phyloP scores from a whole-genome alignment of 805 yeast species.

The Wickerhamomyces chambardii region DNA sequence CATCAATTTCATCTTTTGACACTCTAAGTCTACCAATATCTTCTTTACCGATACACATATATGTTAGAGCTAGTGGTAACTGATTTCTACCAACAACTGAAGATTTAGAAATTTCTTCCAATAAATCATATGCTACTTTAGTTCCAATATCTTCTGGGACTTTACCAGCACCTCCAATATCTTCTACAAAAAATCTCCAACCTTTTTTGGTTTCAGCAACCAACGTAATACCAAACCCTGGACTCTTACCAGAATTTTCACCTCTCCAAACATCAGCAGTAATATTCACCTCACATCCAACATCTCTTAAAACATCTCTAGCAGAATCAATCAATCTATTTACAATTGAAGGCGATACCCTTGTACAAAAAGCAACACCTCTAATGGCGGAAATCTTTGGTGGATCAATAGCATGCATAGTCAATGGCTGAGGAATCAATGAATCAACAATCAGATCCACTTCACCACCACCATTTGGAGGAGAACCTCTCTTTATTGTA shows the following conservation, averaged over 20 bases:
- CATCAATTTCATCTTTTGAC: slow-evolving; percentile 70
- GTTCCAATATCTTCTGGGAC: slow-evolving; percentile 90
- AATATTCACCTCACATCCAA: slow-evolving; percentile 86
- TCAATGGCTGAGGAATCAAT: slow-evolving; percentile 76
- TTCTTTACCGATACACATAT: slow-evolving; percentile 91
- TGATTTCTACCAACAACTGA: slow-evolving; percentile 75
- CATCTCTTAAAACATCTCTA: slow-evolving; percentile 59
- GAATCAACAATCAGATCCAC: slow-evolving; percentile 82
- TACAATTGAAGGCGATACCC: slow-evolving; percentile 92
- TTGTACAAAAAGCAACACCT: slow-evolving; percentile 92
- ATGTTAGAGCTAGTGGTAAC: slow-evolving; percentile 56
- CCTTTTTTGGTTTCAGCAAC: slow-evolving; percentile 84
- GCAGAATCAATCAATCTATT: slow-evolving; percentile 88
- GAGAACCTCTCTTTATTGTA: slow-evolving; percentile 83
- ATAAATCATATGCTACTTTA: slow-evolving; percentile 61
- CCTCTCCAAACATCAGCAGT: slow-evolving; percentile 98
- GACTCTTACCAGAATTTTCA: slow-evolving; percentile 89
- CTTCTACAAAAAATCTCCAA: slow-evolving; percentile 62
- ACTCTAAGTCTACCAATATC: slow-evolving; percentile 86
- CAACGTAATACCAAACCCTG: slow-evolving; percentile 89
- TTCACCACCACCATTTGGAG: slow-evolving; percentile 97
- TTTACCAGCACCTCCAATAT: slow-evolving; percentile 74
- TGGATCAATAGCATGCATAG: slow-evolving; percentile 76
- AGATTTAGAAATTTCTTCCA: slow-evolving; percentile 68
- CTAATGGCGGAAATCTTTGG: slow-evolving; percentile 74